Conservation (phyloP, 148 eudicot genomes). For the Beta vulgaris region DNA sequence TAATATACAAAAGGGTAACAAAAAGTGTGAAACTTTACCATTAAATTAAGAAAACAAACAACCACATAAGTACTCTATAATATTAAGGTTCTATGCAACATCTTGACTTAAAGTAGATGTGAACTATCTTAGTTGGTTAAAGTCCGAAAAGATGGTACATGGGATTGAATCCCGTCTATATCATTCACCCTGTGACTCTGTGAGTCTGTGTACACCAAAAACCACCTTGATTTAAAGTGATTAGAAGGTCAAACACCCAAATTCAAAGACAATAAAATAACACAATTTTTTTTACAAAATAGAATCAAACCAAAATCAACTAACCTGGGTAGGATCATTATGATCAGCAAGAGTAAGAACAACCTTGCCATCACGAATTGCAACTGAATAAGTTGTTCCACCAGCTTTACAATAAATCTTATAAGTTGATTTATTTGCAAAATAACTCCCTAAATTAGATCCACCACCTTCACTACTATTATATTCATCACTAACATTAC, state of each 20-base stretch:
- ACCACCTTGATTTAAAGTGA: too few relatives aligned
- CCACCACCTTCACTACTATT: conserved; percentile 7
- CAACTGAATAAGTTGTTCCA: conserved; percentile 47
- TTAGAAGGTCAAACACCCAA: too few relatives aligned
- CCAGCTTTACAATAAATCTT: conserved; percentile 60
- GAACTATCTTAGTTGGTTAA: too few relatives aligned
- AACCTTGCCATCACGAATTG: conserved; percentile 65
- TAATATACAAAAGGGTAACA: background rate
- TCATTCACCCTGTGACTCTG: too few relatives aligned
- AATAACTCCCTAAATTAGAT: background rate
- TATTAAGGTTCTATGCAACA: too few relatives aligned
- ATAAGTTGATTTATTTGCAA: conserved; percentile 44
- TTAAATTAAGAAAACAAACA: background rate
- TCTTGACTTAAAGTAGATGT: too few relatives aligned
- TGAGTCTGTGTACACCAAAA: too few relatives aligned
- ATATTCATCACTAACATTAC: conserved; percentile 13
- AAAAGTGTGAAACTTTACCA: background rate
- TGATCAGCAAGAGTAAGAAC: conserved; percentile 58
- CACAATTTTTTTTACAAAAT: too few relatives aligned
- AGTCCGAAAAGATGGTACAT: too few relatives aligned
- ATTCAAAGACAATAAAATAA: background rate
- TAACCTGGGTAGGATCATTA: conserved; percentile 65
- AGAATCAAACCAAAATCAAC: background rate
- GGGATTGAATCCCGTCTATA: too few relatives aligned
- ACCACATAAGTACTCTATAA: too few relatives aligned